These are phyloP conservation scores for Ophiorrhiza pumila DNA, from an alignment of 257 asterid genomes.

Conservation along the genomic window DNA sequence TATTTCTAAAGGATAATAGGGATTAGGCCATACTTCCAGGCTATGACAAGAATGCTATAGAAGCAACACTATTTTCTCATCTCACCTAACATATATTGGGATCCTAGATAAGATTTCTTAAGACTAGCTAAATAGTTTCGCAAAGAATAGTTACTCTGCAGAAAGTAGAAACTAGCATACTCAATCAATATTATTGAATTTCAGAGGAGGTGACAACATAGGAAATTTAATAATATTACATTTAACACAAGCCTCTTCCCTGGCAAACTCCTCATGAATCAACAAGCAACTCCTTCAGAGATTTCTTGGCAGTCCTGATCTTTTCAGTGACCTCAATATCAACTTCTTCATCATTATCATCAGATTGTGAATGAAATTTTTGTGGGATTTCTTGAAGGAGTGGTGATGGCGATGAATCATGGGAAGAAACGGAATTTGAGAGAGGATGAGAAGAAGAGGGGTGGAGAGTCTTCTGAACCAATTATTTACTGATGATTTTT, in stretches of 20 bases:
- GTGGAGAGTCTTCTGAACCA: too few species aligned
- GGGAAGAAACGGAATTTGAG: too few species aligned
- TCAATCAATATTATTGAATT: neutral
- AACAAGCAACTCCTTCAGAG: slow-evolving; percentile 70
- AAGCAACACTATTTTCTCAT: neutral
- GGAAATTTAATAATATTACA: neutral
- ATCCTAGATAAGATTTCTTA: neutral
- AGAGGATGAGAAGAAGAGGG: too few species aligned
- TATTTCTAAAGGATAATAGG: neutral
- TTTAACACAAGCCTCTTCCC: neutral
- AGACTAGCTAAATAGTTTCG: neutral
- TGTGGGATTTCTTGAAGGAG: slow-evolving; percentile 53
- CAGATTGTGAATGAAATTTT: slow-evolving; percentile 17
- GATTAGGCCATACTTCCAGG: neutral
- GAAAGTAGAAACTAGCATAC: neutral
- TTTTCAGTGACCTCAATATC: too few species aligned
- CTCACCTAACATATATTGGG: neutral
- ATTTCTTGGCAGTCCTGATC: slow-evolving; percentile 58
- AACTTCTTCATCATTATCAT: slow-evolving; percentile 26
- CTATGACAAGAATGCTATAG: neutral
- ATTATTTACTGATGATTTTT: too few species aligned
- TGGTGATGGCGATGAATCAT: slow-evolving; percentile 49
- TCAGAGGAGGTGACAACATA: neutral
- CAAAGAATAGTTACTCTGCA: neutral
- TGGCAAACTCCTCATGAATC: slow-evolving; percentile 12